phyloP scores from a whole-genome alignment of 768 basidiomycete genomes.

The Phlebiopsis gigantea region DNA sequence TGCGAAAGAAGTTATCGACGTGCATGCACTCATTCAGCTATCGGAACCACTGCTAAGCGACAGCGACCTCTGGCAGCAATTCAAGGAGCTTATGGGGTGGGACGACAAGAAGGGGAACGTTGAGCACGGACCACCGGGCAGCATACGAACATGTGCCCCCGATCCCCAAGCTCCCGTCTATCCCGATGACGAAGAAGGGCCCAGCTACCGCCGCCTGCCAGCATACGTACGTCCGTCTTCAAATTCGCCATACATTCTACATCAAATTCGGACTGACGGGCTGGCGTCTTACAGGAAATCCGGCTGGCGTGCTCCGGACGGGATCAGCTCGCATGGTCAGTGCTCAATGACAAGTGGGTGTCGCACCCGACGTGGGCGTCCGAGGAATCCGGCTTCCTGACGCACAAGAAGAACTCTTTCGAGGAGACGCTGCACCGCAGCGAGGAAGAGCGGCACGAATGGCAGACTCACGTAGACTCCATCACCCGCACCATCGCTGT shows the following conservation, averaged over 20 bases:
- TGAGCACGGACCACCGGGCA: conserved; percentile 72
- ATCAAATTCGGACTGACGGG: neutral
- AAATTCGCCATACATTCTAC: neutral
- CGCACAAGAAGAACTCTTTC: conserved; percentile 95
- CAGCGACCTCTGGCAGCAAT: conserved; percentile 72
- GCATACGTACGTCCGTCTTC: conserved; percentile 60
- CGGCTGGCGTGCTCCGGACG: conserved; percentile 89
- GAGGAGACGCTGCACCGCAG: conserved; percentile 96
- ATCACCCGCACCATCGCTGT: conserved; percentile 86
- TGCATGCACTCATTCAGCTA: conserved; percentile 73
- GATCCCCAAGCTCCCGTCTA: conserved; percentile 76
- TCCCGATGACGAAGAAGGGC: conserved; percentile 82
- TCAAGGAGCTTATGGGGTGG: conserved; percentile 82
- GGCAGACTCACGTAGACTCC: conserved; percentile 91
- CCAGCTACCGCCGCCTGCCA: conserved; percentile 89
- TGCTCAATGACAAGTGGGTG: conserved; percentile 97
- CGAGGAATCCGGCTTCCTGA: conserved; percentile 89
- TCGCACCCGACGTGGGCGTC: conserved; percentile 98
- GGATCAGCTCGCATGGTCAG: conserved; percentile 90
- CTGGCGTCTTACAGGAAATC: conserved; percentile 56
- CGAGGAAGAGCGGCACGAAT: conserved; percentile 98
- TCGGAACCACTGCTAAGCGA: conserved; percentile 81
- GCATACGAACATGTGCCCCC: conserved; percentile 69
- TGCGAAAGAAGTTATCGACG: conserved; percentile 87
- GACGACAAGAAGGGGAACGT: conserved; percentile 57